A percentile compares a stretch with the other conserved stretches of the same genome.
phyloP scores from a whole-genome alignment of 176 grass and related monocot genomes.

The Neostapfia colusana region DNA sequence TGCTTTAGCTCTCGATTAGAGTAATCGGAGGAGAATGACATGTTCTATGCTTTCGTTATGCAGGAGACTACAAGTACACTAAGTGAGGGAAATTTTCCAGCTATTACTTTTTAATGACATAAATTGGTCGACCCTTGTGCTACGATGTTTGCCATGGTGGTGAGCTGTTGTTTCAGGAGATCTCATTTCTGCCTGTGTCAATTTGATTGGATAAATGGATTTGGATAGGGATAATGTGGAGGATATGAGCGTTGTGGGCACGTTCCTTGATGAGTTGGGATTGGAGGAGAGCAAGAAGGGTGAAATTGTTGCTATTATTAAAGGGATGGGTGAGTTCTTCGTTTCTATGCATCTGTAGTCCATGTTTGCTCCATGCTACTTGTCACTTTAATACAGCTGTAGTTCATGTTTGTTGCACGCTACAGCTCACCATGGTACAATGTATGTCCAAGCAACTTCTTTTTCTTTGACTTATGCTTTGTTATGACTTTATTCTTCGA shows the following conservation, averaged over 20 bases:
- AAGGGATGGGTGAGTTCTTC: slow-evolving; percentile 70
- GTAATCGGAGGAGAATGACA: neutral
- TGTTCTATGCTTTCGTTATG: slow-evolving; percentile 2
- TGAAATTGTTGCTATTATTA: slow-evolving; percentile 74
- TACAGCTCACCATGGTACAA: neutral
- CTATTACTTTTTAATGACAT: neutral
- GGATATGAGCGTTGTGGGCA: slow-evolving; percentile 60
- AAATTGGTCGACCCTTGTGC: neutral
- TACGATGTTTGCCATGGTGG: neutral
- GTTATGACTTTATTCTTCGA: slow-evolving; percentile 3
- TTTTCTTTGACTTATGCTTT: neutral
- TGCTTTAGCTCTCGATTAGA: neutral
- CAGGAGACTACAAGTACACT: slow-evolving; percentile 96
- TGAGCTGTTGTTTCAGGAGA: slow-evolving; percentile 11
- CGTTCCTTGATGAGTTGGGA: slow-evolving; percentile 64
- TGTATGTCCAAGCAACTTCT: neutral
- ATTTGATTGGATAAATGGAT: slow-evolving; percentile 25
- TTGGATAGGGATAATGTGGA: slow-evolving; percentile 62
- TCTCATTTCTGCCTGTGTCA: neutral
- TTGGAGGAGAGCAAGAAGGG: slow-evolving; percentile 55
- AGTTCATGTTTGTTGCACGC: neutral
- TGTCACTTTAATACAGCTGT: neutral
- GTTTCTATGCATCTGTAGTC: neutral
- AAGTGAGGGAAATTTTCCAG: slow-evolving; percentile 48
- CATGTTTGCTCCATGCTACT: neutral